These are phyloP conservation scores for Chrysosporium keratinophilum DNA, from an alignment of 2,329 filamentous ascomycete genomes.

Conservation along the genomic window DNA sequence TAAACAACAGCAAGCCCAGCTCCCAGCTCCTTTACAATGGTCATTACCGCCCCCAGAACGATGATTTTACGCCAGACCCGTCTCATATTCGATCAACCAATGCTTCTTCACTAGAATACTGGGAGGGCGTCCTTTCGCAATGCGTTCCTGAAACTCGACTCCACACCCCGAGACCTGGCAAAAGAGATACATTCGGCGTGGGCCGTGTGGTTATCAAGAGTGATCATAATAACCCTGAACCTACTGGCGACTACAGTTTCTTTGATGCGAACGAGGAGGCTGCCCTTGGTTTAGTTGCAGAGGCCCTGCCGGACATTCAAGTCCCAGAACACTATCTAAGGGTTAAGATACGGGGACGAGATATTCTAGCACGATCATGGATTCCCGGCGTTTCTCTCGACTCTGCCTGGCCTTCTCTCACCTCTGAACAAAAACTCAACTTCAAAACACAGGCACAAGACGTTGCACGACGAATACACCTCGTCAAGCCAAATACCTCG, in stretches of 20 bases:
- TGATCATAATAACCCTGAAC: slow-evolving; percentile 24
- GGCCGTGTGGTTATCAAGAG: slow-evolving; percentile 32
- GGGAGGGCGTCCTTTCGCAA: slow-evolving; percentile 27
- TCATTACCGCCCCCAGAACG: slow-evolving; percentile 25
- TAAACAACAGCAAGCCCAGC: background rate
- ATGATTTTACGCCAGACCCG: slow-evolving; percentile 30
- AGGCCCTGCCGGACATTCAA: slow-evolving; percentile 25
- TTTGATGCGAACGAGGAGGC: slow-evolving; percentile 31
- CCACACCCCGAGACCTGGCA: slow-evolving; percentile 24
- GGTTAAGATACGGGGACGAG: slow-evolving; percentile 30
- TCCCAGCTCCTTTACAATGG: slow-evolving; percentile 26
- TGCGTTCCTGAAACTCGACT: slow-evolving; percentile 23
- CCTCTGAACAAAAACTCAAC: slow-evolving; percentile 23
- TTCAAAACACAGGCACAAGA: slow-evolving; percentile 32
- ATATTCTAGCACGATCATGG: slow-evolving; percentile 33
- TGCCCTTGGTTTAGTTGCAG: slow-evolving; percentile 28
- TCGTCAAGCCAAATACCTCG: slow-evolving; percentile 2
- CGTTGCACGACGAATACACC: slow-evolving; percentile 21
- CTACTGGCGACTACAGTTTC: slow-evolving; percentile 23
- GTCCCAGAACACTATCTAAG: slow-evolving; percentile 31
- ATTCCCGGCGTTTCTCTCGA: slow-evolving; percentile 34
- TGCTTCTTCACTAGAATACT: slow-evolving; percentile 26
- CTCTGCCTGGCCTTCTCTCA: slow-evolving; percentile 23
- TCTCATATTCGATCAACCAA: slow-evolving; percentile 27
- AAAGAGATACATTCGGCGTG: slow-evolving; percentile 27